Evolutionary conservation across 73 alveolate genomes (phyloP).

Genomic region (Stentor coeruleus): DNA sequence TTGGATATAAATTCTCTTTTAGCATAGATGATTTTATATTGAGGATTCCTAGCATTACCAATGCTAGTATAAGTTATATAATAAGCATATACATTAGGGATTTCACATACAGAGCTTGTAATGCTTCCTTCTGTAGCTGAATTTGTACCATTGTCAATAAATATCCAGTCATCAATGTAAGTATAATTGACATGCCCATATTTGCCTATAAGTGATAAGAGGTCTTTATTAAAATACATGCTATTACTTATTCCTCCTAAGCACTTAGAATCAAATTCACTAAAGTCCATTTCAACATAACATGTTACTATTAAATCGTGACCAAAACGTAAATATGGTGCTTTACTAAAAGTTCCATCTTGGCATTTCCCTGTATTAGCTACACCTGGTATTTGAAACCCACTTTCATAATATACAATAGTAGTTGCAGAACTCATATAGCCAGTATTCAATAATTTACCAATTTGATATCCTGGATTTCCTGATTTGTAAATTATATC

Average conservation of each 20-base stretch:
- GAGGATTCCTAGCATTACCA: constrained; percentile 20
- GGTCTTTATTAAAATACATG: not conserved
- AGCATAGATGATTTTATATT: constrained; percentile 10
- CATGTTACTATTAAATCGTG: not conserved
- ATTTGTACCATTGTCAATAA: not conserved
- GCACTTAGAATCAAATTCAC: not conserved
- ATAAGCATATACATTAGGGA: not conserved
- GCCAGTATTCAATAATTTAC: not conserved
- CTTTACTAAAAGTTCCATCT: not conserved
- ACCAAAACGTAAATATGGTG: not conserved
- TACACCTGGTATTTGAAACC: not conserved
- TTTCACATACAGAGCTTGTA: too few species aligned
- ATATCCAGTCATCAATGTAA: not conserved
- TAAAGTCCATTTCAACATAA: not conserved
- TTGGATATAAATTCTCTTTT: not conserved
- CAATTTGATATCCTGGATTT: not conserved
- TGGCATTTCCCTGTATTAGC: not conserved
- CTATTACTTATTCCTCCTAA: too few species aligned
- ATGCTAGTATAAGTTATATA: not conserved
- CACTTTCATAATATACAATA: not conserved
- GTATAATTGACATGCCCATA: not conserved
- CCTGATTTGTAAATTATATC: not conserved
- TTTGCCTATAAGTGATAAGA: not conserved
- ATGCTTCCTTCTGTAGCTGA: not conserved
- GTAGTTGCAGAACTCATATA: not conserved